Evolutionary conservation across 495 filamentous ascomycete genomes (phyloP).

Genomic region (Tuber calosporum): DNA sequence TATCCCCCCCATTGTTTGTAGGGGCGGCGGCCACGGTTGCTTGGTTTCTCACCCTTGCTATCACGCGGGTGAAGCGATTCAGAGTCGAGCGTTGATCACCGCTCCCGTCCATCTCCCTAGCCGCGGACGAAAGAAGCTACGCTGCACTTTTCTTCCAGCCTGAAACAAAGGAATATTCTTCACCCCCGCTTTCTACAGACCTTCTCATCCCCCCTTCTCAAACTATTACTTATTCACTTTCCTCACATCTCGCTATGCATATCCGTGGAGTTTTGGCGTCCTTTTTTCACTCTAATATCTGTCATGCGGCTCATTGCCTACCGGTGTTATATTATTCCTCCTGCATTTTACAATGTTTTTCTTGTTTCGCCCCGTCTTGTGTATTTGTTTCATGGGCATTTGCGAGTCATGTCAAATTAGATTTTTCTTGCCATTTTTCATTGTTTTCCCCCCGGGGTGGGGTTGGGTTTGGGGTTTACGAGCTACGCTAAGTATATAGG

Average conservation of each 20-base stretch:
- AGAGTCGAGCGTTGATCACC: background rate
- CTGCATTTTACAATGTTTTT: background rate
- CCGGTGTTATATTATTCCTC: background rate
- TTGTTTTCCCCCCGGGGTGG: background rate
- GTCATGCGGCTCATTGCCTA: background rate
- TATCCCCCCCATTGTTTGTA: background rate
- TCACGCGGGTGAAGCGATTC: background rate
- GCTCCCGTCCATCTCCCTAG: background rate
- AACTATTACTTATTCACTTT: background rate
- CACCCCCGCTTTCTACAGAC: background rate
- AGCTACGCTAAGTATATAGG: background rate
- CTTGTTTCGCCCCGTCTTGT: background rate
- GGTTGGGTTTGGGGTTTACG: background rate
- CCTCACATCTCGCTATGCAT: background rate
- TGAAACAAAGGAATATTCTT: background rate
- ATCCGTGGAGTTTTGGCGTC: background rate
- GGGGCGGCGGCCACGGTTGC: background rate
- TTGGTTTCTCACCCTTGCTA: background rate
- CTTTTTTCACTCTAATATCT: background rate
- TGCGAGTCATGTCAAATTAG: background rate
- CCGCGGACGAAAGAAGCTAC: background rate
- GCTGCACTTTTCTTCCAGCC: background rate
- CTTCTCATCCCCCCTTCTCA: background rate
- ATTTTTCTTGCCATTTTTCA: background rate
- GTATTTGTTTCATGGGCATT: background rate